Evolutionary conservation across 169 alveolate genomes (phyloP).

Genomic region (Plasmodium inui): DNA sequence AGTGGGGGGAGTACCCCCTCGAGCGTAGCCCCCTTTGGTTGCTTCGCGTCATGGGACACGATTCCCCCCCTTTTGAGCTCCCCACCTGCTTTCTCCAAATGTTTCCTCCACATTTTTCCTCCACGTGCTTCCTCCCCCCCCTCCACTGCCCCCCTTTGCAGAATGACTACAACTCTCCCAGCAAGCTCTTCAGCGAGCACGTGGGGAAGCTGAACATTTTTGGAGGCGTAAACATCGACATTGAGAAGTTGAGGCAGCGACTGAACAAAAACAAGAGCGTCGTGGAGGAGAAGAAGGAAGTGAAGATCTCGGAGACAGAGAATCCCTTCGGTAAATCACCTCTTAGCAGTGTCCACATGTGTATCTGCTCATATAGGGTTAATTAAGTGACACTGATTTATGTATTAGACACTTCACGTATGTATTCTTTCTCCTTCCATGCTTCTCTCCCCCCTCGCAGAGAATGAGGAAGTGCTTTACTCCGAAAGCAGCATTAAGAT

Average conservation of each 20-base stretch:
- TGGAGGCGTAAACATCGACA: constrained; percentile 39
- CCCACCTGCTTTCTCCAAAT: too few relatives aligned
- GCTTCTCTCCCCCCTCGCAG: not conserved
- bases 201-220: constrained; percentile 53
- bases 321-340: constrained; percentile 42
- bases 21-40: not conserved
- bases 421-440: not conserved
- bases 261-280: constrained; percentile 35
- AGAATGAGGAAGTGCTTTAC: constrained; percentile 45
- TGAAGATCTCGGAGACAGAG: constrained; percentile 46
- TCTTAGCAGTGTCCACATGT: not conserved
- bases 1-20: not conserved
- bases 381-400: not conserved
- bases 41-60: not conserved
- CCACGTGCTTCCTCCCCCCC: too few relatives aligned
- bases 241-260: constrained; percentile 39
- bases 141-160: not conserved
- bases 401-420: not conserved
- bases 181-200: constrained; percentile 41
- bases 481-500: constrained; percentile 64
- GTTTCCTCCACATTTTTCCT: too few relatives aligned
- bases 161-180: constrained; percentile 64
- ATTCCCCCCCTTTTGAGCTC: not conserved
- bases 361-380: not conserved
- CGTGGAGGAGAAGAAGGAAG: constrained; percentile 66